These are phyloP conservation scores for Apiospora marii DNA, from an alignment of 2,329 filamentous ascomycete genomes.

Conservation along the genomic window DNA sequence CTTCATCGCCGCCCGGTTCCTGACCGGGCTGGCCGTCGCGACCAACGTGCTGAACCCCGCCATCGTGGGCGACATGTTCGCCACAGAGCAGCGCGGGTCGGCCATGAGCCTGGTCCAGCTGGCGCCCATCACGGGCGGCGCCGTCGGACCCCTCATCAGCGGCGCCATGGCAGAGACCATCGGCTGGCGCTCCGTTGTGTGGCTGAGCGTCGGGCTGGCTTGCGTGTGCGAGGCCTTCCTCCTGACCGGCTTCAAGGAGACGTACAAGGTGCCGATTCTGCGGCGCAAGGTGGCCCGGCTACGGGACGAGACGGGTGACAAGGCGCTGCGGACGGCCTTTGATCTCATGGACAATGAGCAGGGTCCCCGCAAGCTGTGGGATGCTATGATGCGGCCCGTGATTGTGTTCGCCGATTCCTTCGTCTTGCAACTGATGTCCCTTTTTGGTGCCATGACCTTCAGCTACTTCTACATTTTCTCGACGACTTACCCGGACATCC, in stretches of 20 bases:
- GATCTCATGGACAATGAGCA: slow-evolving; percentile 38
- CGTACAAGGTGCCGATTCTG: slow-evolving; percentile 66
- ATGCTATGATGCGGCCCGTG: slow-evolving; percentile 54
- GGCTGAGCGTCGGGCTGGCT: slow-evolving; percentile 57
- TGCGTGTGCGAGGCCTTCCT: slow-evolving; percentile 58
- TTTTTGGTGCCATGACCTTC: slow-evolving; percentile 58
- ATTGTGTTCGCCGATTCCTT: slow-evolving; percentile 57
- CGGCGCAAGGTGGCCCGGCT: slow-evolving; percentile 48
- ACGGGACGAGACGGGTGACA: slow-evolving; percentile 42
- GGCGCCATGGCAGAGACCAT: slow-evolving; percentile 61
- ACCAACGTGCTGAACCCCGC: slow-evolving; percentile 70
- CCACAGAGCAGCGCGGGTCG: slow-evolving; percentile 62
- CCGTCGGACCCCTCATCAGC: slow-evolving; percentile 62
- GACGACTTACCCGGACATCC: slow-evolving; percentile 60
- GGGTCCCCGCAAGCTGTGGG: slow-evolving; percentile 43
- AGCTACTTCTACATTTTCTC: slow-evolving; percentile 62
- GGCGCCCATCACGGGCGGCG: slow-evolving; percentile 64
- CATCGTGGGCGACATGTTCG: slow-evolving; percentile 70
- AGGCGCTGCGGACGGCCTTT: slow-evolving; percentile 41
- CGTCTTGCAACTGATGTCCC: slow-evolving; percentile 58
- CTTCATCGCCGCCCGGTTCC: slow-evolving; percentile 61
- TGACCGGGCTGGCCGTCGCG: slow-evolving; percentile 69
- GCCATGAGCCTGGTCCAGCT: slow-evolving; percentile 66
- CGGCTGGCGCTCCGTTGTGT: slow-evolving; percentile 63
- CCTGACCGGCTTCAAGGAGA: slow-evolving; percentile 63